These are phyloP conservation scores for Bipolaris sorokiniana DNA, from an alignment of 2,329 filamentous ascomycete species.

Conservation along the genomic window DNA sequence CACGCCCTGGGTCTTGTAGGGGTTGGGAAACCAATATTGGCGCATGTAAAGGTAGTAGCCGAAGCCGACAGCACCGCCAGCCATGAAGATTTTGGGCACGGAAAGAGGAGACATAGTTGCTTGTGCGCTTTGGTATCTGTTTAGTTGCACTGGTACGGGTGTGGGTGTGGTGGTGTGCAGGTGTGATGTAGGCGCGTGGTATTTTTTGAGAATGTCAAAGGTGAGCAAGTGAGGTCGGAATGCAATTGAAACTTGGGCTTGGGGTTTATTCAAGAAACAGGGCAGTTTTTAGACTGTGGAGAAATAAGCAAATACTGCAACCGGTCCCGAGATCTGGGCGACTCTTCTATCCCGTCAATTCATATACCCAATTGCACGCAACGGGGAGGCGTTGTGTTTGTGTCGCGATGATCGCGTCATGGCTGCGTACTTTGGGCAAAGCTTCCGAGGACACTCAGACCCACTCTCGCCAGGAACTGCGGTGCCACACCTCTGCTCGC, in stretches of 20 bases:
- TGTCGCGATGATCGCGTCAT: constrained; percentile 41
- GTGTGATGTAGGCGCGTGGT: neutral
- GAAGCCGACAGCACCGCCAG: constrained; percentile 44
- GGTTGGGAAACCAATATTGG: constrained; percentile 48
- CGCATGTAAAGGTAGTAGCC: constrained; percentile 47
- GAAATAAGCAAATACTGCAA: constrained; percentile 10
- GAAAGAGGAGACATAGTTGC: constrained; percentile 39
- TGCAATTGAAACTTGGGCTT: neutral
- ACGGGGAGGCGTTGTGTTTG: constrained; percentile 21
- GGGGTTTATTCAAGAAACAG: constrained; percentile 3
- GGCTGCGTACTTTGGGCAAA: constrained; percentile 29
- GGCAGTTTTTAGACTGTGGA: constrained; percentile 7
- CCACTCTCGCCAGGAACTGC: constrained; percentile 3
- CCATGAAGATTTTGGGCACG: constrained; percentile 48
- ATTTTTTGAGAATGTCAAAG: neutral
- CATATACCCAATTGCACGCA: constrained; percentile 14
- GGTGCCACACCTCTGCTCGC: constrained; percentile 18
- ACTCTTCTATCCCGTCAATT: neutral
- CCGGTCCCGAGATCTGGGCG: constrained; percentile 7
- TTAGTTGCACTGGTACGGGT: constrained; percentile 2
- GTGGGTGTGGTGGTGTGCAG: neutral
- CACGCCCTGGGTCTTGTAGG: constrained; percentile 45
- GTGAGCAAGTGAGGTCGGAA: neutral
- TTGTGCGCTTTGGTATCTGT: constrained; percentile 4
- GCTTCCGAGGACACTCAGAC: constrained; percentile 15